Conservation (phyloP, 371 early-diverging fungal genomes). For the Rhizopus arrhizus region DNA sequence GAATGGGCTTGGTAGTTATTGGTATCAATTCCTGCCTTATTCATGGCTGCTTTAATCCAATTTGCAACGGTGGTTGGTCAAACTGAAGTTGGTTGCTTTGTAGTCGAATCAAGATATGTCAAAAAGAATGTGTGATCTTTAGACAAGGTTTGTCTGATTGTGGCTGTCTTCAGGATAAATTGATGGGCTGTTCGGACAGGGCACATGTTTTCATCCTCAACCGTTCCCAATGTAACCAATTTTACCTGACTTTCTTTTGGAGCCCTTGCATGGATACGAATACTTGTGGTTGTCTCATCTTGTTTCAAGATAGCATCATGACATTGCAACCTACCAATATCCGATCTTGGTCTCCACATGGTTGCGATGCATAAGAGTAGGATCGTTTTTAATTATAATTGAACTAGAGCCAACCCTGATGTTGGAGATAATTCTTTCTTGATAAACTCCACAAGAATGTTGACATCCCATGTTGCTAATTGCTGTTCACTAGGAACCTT, state of each 20-base stretch:
- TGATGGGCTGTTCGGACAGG: background rate
- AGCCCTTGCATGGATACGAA: background rate
- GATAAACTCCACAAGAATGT: constrained; percentile 1
- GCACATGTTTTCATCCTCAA: constrained; percentile 6
- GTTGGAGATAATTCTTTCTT: background rate
- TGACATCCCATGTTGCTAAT: constrained; percentile 1
- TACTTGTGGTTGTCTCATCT: background rate
- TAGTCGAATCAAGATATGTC: constrained; percentile 4
- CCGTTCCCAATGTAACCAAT: background rate
- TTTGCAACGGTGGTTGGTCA: constrained; percentile 5
- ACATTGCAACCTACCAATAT: constrained; percentile 9
- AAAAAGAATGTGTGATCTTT: constrained; percentile 19
- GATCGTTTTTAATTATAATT: constrained; percentile 11
- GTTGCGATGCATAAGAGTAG: constrained; percentile 15
- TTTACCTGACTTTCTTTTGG: constrained; percentile 17
- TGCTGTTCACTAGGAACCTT: background rate
- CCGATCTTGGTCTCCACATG: constrained; percentile 16
- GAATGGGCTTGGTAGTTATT: constrained; percentile 7
- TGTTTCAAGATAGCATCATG: constrained; percentile 4
- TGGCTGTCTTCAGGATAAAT: background rate
- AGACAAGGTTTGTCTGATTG: background rate
- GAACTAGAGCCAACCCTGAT: background rate
- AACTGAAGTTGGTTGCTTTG: background rate
- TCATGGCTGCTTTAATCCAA: constrained; percentile 14
- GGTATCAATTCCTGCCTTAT: constrained; percentile 9